Evolutionary conservation across 164 flowering plant genomes (phyloP), one percentile per base, ranked within the genome.

Genomic region (Tetrastigma voinierianum): DNA sequence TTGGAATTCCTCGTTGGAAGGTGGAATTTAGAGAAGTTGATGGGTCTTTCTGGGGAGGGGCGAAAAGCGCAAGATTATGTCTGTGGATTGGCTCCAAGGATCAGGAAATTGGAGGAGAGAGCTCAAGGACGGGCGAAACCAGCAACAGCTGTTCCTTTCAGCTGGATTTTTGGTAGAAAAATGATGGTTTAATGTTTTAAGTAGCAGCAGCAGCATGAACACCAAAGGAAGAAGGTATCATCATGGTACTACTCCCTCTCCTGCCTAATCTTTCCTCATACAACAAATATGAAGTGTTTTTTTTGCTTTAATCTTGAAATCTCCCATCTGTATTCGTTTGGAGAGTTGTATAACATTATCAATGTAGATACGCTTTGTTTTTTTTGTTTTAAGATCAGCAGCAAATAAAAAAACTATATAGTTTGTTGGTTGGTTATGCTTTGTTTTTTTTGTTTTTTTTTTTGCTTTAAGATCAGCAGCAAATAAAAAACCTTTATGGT

Each of bases 1-100:
- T 49, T 83, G 40, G 90, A 86, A 51, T 82, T 80, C 69, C 71
- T 86, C 2, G 86, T 83, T 21, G 78, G 70, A 17, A 67, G 83
- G 64, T 85, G 89, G 87, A 76, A 73, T 14, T 54, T 84, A 13
- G 87, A 76, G 60, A 74, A 77, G 65, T 11, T 84, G 61, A 70
- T 72, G 0, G 86, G 82, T 43, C 79, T 84, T n/a, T 72, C 81
- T 8, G 79, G 80, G 9, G 83, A 77, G 56, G 86, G 78, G 4
- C 67, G 56, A n/a, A 76, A 59, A 46, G 88, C 86, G 0, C 86
- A 82, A 57, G 86, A 82, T 43, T 83, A 65, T 51, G 79, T 85
- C 10, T 85, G 89, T 45, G 76, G 78, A 11, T 65, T 86, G 72
- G 76, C 84, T 11, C 73, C 74, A 4, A 81, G 84, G 63, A 72